These are phyloP conservation scores for Gynostemma pentaphyllum DNA, from an alignment of 306 rosid species.

Conservation along the genomic window DNA sequence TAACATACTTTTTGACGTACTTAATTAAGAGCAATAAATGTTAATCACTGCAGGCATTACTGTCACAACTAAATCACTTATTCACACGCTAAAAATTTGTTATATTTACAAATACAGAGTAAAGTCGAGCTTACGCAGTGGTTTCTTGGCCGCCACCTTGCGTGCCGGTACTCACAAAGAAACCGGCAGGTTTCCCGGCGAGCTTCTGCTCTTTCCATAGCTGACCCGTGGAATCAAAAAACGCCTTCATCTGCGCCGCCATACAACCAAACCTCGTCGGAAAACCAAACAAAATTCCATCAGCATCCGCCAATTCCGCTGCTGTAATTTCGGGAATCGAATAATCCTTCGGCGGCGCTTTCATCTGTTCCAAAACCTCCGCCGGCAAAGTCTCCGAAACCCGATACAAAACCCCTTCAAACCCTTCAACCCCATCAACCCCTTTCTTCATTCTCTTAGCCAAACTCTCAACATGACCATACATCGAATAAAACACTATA, in stretches of 20 bases:
- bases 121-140: conserved; percentile 54
- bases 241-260: conserved; percentile 99
- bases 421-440: conserved; percentile 65
- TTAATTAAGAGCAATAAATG: too few relatives aligned
- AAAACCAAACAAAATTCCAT: conserved; percentile 75
- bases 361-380: conserved; percentile 53
- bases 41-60: too few relatives aligned
- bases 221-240: conserved; percentile 74
- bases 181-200: conserved; percentile 88
- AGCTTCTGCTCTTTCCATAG: conserved; percentile 87
- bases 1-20: too few relatives aligned
- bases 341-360: conserved; percentile 57
- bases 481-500: conserved; percentile 85
- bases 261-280: conserved; percentile 85
- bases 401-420: conserved; percentile 63
- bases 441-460: conserved; percentile 79
- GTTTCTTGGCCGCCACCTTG: conserved; percentile 99
- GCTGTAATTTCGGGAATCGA: conserved; percentile 53
- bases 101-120: too few relatives aligned
- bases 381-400: conserved; percentile 76
- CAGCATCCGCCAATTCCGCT: conserved; percentile 48
- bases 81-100: too few relatives aligned
- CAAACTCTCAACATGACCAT: conserved; percentile 79
- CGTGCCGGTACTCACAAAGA: conserved; percentile 89
- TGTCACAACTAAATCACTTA: too few relatives aligned